Conservation (phyloP, 2,329 filamentous ascomycete species). For the Beauveria australis region DNA sequence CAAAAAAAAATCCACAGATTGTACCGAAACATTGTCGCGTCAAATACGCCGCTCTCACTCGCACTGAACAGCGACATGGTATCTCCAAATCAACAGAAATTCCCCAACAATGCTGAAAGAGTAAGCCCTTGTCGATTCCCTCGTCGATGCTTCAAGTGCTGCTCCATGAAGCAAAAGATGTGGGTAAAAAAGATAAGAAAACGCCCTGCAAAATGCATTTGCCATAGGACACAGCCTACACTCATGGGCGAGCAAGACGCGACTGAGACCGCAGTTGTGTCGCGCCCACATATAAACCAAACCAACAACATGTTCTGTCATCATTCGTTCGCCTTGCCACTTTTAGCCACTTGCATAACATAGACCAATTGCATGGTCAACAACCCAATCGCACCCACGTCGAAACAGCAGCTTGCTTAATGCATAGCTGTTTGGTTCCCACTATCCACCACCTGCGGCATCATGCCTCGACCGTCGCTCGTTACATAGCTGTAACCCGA, state of each 20-base stretch:
- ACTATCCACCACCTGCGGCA: conserved; percentile 21
- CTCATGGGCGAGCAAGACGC: background rate
- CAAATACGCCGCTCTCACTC: background rate
- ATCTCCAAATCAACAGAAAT: background rate
- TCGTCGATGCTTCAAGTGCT: background rate
- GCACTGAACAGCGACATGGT: background rate
- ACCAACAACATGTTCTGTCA: background rate
- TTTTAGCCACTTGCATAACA: background rate
- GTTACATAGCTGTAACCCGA: conserved; percentile 28
- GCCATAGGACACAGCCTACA: background rate
- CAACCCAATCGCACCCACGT: background rate
- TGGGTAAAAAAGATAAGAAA: background rate
- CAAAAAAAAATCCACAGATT: background rate
- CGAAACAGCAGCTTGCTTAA: background rate
- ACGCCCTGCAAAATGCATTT: conserved; percentile 6
- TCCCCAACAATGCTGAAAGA: background rate
- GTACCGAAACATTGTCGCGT: background rate
- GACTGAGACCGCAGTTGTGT: background rate
- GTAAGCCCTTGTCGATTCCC: background rate
- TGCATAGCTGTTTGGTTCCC: conserved; percentile 22
- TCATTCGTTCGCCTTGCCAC: background rate
- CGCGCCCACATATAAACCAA: background rate
- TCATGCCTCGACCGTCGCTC: conserved; percentile 24
- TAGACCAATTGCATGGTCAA: background rate
- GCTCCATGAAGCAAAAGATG: background rate